Conservation (phyloP, 169 alveolate genomes). For the Sarcocystis neurona region DNA sequence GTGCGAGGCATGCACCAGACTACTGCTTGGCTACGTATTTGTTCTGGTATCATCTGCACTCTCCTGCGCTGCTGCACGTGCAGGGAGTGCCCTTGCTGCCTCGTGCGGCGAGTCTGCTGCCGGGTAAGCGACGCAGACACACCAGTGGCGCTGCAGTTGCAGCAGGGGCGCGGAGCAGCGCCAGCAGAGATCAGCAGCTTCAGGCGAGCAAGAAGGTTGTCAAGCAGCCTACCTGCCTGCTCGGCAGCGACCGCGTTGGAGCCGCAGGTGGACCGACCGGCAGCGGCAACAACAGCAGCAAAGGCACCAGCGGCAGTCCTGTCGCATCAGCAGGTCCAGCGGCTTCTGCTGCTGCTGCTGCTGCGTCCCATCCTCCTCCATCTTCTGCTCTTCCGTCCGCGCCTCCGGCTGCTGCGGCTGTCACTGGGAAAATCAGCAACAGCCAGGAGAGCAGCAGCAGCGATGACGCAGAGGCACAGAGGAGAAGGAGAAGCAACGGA, state of each 20-base stretch:
- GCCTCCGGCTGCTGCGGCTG: too few relatives aligned
- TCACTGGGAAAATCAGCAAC: too few relatives aligned
- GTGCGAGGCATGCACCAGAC: constrained; percentile 82
- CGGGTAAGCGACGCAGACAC: constrained; percentile 9
- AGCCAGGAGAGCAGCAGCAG: too few relatives aligned
- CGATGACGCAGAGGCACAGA: neutral
- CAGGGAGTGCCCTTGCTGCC: constrained; percentile 84
- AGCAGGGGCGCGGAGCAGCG: neutral
- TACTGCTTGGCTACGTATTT: constrained; percentile 86
- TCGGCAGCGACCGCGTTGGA: too few relatives aligned
- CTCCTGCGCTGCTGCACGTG: constrained; percentile 80
- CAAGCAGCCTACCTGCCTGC: too few relatives aligned
- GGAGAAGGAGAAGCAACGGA: constrained; percentile 53
- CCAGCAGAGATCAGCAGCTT: neutral
- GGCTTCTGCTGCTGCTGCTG: too few relatives aligned
- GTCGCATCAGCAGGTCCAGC: too few relatives aligned
- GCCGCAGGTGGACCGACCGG: too few relatives aligned
- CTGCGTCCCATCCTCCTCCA: too few relatives aligned
- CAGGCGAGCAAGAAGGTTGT: neutral
- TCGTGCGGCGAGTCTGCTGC: constrained; percentile 65
- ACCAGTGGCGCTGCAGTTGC: neutral
- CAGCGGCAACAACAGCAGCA: too few relatives aligned
- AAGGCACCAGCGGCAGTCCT: too few relatives aligned
- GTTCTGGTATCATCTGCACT: constrained; percentile 85
- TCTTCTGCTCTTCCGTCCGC: too few relatives aligned